A percentile compares a stretch with the other conserved stretches of the same genome.
Evolutionary conservation across 306 rosid genomes (phyloP).

Genomic region (Quercus wislizeni): DNA sequence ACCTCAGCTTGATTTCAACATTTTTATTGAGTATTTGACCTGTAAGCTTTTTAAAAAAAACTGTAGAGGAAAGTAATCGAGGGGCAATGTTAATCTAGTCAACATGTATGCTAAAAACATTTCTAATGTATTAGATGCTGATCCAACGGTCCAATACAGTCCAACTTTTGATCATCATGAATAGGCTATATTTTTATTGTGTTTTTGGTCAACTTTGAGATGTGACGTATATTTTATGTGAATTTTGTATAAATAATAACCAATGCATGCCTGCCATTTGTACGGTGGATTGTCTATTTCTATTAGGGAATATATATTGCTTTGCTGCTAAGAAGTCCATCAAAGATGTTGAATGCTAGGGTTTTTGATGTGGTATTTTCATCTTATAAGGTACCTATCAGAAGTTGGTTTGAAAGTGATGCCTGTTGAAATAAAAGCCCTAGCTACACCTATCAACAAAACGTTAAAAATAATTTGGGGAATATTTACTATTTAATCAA

Average conservation of each 20-base stretch:
- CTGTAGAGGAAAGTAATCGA: too few species aligned
- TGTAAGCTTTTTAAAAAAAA: background rate
- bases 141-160: slow-evolving; percentile 3
- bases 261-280: slow-evolving; percentile 38
- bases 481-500: background rate
- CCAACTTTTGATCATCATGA: slow-evolving; percentile 16
- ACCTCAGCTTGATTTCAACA: background rate
- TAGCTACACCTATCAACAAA: slow-evolving; percentile 30
- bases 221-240: slow-evolving; percentile 15
- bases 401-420: slow-evolving; percentile 68
- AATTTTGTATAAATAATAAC: slow-evolving; percentile 17
- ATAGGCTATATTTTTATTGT: slow-evolving; percentile 4
- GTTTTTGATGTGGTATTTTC: slow-evolving; percentile 45
- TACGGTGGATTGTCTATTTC: slow-evolving; percentile 11
- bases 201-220: slow-evolving; percentile 14
- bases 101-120: too few species aligned
- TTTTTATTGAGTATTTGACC: background rate
- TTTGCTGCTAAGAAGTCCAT: slow-evolving; percentile 33
- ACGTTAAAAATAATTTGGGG: slow-evolving; percentile 4
- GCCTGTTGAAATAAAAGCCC: slow-evolving; percentile 50
- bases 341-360: slow-evolving; percentile 35
- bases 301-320: background rate
- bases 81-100: too few species aligned
- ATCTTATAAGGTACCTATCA: slow-evolving; percentile 60
- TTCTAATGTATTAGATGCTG: background rate